Evolutionary conservation across 352 stramenopile genomes (phyloP).

Genomic region (Globisporangium ultimum): DNA sequence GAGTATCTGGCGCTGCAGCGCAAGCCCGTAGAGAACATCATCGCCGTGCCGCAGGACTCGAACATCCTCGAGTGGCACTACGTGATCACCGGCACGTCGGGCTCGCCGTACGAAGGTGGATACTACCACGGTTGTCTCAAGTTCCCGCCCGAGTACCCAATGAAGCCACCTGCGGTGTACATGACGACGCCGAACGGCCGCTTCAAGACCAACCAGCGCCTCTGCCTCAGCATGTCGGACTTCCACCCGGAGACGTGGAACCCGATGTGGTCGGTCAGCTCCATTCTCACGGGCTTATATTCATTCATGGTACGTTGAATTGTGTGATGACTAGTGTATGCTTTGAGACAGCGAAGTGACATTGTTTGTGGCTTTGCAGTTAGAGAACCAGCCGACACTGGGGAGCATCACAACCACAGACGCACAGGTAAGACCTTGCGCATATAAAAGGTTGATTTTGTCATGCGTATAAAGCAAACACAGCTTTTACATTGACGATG

Average conservation of each 20-base stretch:
- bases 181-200: conserved; percentile 94
- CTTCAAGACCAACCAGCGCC: conserved; percentile 92
- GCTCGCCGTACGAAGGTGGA: conserved; percentile 83
- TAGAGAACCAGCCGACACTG: conserved; percentile 82
- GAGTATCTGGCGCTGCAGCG: conserved; percentile 90
- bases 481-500: too few relatives aligned
- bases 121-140: conserved; percentile 91
- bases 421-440: conserved; percentile 27
- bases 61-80: conserved; percentile 98
- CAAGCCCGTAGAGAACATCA: conserved; percentile 90
- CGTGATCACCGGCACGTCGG: conserved; percentile 81
- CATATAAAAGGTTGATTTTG: too few relatives aligned
- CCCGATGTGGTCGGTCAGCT: conserved; percentile 95
- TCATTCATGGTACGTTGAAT: conserved; percentile 88
- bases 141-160: conserved; percentile 94
- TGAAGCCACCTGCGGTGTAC: conserved; percentile 94
- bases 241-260: conserved; percentile 97
- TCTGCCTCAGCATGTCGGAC: conserved; percentile 96
- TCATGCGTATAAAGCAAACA: too few relatives aligned
- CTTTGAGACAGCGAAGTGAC: neutral
- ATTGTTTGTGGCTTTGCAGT: conserved; percentile 20
- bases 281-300: conserved; percentile 94
- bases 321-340: too few relatives aligned
- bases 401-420: conserved; percentile 87
- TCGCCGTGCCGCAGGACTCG: conserved; percentile 83